Percentiles rank a stretch among this genome's conserved stretches.
Conservation (phyloP, 192 early-diverging fungal species). For the Polychytrium aggregatum region DNA sequence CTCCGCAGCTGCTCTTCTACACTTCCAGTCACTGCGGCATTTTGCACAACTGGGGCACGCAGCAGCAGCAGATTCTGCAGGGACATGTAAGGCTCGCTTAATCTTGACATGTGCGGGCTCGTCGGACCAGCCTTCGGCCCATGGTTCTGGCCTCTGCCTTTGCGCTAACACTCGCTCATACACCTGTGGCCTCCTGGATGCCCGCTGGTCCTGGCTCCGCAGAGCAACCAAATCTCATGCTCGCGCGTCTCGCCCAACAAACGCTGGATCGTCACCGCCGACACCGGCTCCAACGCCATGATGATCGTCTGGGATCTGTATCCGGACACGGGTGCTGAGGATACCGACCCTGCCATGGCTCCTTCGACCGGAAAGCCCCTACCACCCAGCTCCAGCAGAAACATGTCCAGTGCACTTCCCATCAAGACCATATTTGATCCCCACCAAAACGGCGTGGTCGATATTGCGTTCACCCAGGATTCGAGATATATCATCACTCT, state of each 20-base stretch:
- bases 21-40: slow-evolving; percentile 41
- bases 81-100: slow-evolving; percentile 45
- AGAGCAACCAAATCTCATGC: slow-evolving; percentile 38
- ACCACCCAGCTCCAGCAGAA: no score
- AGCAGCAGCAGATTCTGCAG: slow-evolving; percentile 36
- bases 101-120: no score
- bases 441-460: slow-evolving; percentile 29
- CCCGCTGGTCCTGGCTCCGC: not conserved
- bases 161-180: not conserved
- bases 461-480: slow-evolving; percentile 33
- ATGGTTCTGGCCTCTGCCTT: not conserved
- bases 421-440: slow-evolving; percentile 48
- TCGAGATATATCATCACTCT: slow-evolving; percentile 37
- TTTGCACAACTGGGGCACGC: slow-evolving; percentile 30
- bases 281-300: slow-evolving; percentile 32
- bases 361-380: slow-evolving; percentile 1
- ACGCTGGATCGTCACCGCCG: slow-evolving; percentile 40
- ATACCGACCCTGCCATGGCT: slow-evolving; percentile 2
- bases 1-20: slow-evolving; percentile 34
- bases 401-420: slow-evolving; percentile 34
- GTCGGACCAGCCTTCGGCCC: not conserved
- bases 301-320: slow-evolving; percentile 44
- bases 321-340: slow-evolving; percentile 6
- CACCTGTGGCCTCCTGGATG: no score
- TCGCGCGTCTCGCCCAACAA: slow-evolving; percentile 23